Base-by-base conservation (phyloP, 805 yeast species). In the Lachancea nothofagi region DNA sequence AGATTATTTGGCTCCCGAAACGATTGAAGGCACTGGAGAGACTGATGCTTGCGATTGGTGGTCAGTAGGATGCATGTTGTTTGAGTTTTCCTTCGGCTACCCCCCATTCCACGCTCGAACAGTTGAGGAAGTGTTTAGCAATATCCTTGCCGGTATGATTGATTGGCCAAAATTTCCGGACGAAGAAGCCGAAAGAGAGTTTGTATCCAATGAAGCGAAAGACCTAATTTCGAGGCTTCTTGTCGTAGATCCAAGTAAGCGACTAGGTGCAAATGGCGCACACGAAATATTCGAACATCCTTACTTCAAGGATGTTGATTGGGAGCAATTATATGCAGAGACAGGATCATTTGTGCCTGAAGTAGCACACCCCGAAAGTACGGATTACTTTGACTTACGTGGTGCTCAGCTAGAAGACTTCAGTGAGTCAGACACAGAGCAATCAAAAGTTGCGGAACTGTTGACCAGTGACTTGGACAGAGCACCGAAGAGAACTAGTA, bases 1-100 rank as follows among this genome's bases (percentile, higher is more conserved):
- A 0, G 98, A 93, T 59, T 93, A 93, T 61, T 72, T 94, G 28
- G 95, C 99, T 0, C 99, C 99, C 0, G 99, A 93, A 57, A 89
- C 96, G 0, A 87, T 93, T 45, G 69, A 74, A 29, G 97, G 97
- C 28, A 69, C 72, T 1, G 82, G 84, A 0, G 96, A 90, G 57
- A 84, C 80, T 45, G 88, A 78, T 47, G 75, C 80, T 20, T 46
- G 63, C 46, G 67, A 62, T 49, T 79, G 98, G 98, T 93, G 99
- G 99, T 86, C 97, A 2, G 75, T 90, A 24, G 99, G 99, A 0
- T 90, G 97, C 61, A 87, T 93, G 9, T 63, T 90, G 41, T 93
- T 90, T 67, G 99, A 93, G 62, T 82, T 93, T 55, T 56, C 87
- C 29, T 84, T 82, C 59, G 98, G 98, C 0, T 84, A 78, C 57